Conservation (phyloP, 495 filamentous ascomycete genomes). For the Cairneyella variabilis region DNA sequence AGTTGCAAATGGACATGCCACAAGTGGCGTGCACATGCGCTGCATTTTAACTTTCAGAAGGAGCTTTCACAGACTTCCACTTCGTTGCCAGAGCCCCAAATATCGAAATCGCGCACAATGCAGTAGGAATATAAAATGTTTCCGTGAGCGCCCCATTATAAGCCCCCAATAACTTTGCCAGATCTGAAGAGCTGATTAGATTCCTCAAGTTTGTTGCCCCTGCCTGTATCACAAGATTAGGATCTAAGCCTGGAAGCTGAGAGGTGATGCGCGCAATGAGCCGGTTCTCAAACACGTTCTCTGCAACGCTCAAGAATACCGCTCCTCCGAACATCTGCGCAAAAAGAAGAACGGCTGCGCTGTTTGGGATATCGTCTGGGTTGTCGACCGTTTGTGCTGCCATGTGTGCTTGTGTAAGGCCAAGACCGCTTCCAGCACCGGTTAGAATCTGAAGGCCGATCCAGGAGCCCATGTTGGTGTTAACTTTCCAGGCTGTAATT, state of each 20-base stretch:
- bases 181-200: slow-evolving; percentile 1
- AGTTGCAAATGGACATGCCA: too few relatives aligned
- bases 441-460: slow-evolving; percentile 65
- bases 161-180: slow-evolving; percentile 10
- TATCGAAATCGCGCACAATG: slow-evolving; percentile 53
- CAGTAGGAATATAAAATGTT: slow-evolving; percentile 21
- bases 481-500: slow-evolving; percentile 51
- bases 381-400: slow-evolving; percentile 46
- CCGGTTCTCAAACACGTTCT: slow-evolving; percentile 56
- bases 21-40: too few relatives aligned
- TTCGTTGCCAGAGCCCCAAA: slow-evolving; percentile 45
- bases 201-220: slow-evolving; percentile 36
- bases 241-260: slow-evolving; percentile 35
- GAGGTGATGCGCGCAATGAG: slow-evolving; percentile 39
- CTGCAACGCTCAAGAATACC: slow-evolving; percentile 55
- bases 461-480: slow-evolving; percentile 53
- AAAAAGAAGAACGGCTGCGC: slow-evolving; percentile 57
- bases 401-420: slow-evolving; percentile 61
- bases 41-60: too few relatives aligned
- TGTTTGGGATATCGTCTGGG: slow-evolving; percentile 51
- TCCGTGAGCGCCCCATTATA: slow-evolving; percentile 22
- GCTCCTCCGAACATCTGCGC: slow-evolving; percentile 56
- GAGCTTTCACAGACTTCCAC: slow-evolving; percentile 32
- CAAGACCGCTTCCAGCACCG: slow-evolving; percentile 64
- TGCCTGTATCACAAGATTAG: slow-evolving; percentile 39